phyloP scores from a whole-genome alignment of 2,329 filamentous ascomycete genomes.

The Zymoseptoria pseudotritici region DNA sequence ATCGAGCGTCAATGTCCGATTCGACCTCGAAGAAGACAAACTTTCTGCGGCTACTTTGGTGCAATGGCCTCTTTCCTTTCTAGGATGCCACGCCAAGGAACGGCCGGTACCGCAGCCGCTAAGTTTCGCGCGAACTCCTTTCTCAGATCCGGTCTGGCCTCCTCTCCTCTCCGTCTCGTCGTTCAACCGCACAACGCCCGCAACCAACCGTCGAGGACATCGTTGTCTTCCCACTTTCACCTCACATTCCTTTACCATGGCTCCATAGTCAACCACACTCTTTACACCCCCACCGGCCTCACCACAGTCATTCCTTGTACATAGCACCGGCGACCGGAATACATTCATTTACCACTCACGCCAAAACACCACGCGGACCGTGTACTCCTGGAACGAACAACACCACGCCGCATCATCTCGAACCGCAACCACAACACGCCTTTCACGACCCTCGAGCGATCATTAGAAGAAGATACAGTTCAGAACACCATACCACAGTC shows the following conservation, averaged over 20 bases:
- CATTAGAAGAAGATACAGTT: not conserved
- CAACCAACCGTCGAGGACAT: not conserved
- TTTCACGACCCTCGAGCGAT: slow-evolving; percentile 1
- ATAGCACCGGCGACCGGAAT: slow-evolving; percentile 7
- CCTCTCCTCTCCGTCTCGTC: not conserved
- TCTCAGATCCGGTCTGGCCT: not conserved
- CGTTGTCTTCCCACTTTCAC: not conserved
- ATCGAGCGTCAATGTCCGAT: too few relatives aligned
- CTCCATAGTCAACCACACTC: not conserved
- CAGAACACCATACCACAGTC: not conserved
- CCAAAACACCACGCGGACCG: slow-evolving; percentile 6
- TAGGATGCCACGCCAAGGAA: too few relatives aligned
- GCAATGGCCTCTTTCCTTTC: too few relatives aligned
- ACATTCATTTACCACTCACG: slow-evolving; percentile 1
- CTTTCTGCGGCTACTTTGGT: too few relatives aligned
- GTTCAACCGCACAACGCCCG: not conserved
- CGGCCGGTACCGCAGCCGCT: not conserved
- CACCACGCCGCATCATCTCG: not conserved
- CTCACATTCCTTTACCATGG: not conserved
- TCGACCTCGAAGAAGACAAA: too few relatives aligned
- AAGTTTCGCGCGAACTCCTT: not conserved
- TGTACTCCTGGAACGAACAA: slow-evolving; percentile 7
- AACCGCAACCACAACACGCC: slow-evolving; percentile 4
- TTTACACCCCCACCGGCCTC: not conserved
- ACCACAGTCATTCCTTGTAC: slow-evolving; percentile 21